Evolutionary conservation across 768 basidiomycete species (phyloP).

Genomic region (Pleurotus pulmonarius): DNA sequence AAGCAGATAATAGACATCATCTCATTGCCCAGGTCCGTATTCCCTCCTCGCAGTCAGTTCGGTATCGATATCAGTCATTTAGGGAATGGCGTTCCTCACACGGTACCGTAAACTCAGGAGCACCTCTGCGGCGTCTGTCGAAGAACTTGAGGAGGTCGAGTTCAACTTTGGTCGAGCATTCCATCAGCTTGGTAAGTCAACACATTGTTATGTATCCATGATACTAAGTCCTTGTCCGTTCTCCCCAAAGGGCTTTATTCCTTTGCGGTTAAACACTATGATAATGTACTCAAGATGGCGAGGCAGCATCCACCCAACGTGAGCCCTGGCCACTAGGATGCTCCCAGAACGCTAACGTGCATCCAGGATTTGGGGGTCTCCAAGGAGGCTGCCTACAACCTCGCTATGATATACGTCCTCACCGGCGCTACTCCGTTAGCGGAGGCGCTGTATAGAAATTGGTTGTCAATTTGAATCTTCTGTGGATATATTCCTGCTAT

Average conservation of each 20-base stretch:
- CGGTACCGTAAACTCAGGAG: conserved; percentile 71
- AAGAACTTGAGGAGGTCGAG: conserved; percentile 71
- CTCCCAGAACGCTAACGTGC: conserved; percentile 12
- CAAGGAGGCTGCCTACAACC: conserved; percentile 83
- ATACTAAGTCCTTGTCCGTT: not conserved
- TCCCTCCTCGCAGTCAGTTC: not conserved
- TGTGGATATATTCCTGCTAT: no score
- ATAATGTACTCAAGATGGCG: conserved; percentile 63
- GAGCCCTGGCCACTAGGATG: conserved; percentile 17
- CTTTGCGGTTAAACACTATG: conserved; percentile 83
- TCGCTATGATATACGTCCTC: conserved; percentile 76
- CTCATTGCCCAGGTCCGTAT: conserved; percentile 61
- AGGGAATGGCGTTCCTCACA: conserved; percentile 84
- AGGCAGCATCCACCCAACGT: conserved; percentile 34
- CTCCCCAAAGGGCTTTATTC: conserved; percentile 62
- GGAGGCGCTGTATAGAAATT: conserved; percentile 53
- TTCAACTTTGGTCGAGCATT: conserved; percentile 92
- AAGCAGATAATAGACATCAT: conserved; percentile 92
- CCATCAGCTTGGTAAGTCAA: conserved; percentile 77
- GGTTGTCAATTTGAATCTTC: no score
- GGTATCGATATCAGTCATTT: not conserved
- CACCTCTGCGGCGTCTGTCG: conserved; percentile 21
- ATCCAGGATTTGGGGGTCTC: conserved; percentile 51
- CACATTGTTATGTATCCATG: not conserved
- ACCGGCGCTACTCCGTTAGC: conserved; percentile 75